phyloP scores from a whole-genome alignment of 139 green algal species.

The Raphidocelis subcapitata region DNA sequence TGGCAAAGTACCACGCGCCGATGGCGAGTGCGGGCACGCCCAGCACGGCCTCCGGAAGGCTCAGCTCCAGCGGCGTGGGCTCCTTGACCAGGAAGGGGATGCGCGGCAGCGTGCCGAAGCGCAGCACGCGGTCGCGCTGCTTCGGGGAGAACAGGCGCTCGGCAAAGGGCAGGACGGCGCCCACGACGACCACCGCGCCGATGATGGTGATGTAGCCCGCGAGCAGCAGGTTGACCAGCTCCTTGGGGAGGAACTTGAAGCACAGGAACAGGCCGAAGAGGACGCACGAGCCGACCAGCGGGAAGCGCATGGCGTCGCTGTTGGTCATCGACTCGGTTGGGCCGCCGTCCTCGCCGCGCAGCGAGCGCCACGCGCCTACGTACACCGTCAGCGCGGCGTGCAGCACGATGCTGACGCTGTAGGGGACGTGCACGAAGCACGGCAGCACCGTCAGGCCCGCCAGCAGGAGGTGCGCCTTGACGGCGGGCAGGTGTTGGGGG shows the following conservation, averaged over 20 bases:
- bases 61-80: conserved; percentile 42
- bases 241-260: conserved; percentile 96
- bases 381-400: conserved; percentile 84
- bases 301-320: conserved; percentile 94
- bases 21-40: conserved; percentile 53
- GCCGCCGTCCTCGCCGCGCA: conserved; percentile 64
- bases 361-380: conserved; percentile 77
- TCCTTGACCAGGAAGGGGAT: conserved; percentile 39
- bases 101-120: conserved; percentile 9
- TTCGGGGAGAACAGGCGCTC: conserved; percentile 42
- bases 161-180: conserved; percentile 61
- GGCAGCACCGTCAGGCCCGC: conserved; percentile 33
- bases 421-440: conserved; percentile 52
- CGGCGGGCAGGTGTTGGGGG: conserved; percentile 9
- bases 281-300: conserved; percentile 90
- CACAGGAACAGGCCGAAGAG: conserved; percentile 92
- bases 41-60: conserved; percentile 55
- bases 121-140: conserved; percentile 17
- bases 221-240: conserved; percentile 74
- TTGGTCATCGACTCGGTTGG: conserved; percentile 83
- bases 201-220: conserved; percentile 91
- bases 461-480: conserved; percentile 40
- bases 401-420: conserved; percentile 82
- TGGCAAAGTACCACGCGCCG: conserved; percentile 80
- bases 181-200: conserved; percentile 75